Evolutionary conservation across 306 rosid genomes (phyloP), one percentile per base, ranked within the genome.

Genomic region (Ammopiptanthus mongolicus): DNA sequence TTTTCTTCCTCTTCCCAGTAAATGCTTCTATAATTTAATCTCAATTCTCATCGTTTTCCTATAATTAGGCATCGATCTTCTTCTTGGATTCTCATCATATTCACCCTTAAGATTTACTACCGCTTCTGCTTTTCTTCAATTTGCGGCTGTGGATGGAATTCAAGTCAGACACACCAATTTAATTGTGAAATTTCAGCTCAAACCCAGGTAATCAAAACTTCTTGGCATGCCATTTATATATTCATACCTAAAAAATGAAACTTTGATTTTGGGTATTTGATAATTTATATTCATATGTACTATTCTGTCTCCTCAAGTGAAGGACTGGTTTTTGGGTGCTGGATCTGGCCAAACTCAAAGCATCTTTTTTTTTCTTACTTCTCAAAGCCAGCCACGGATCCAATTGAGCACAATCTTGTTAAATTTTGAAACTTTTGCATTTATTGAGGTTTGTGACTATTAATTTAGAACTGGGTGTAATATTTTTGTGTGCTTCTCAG

Each of bases 181-280:
- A 2, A 2, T 68, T 67, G 67, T 56, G 33, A 34, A 10, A 67
- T 48, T 80, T 61, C 68, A 55, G 80, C 85, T 52, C 23, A 69
- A 42, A 47, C 79, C 63, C 84, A 80, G 92, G 90, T 81, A 76
- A 64, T 13, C 39, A 9, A 53, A 64, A 44, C 71, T 63, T 22
- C 46, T 61, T 52, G 7, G 0, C 18, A 22, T 12, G 17, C 37
- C 74, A 2, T n/a, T 6, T 56, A 10, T 12, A 6, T n/a, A n/a
- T n/a, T n/a, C n/a, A n/a, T 15, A 3, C 25, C 14, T 75, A 44
- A 75, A 75, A 28, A 39, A 46, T 23, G 19, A 11, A 69, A 69
- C 57, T 81, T 81, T 68, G 3, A 55, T 63, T 63, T 65, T 63
- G 72, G 52, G 60, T 5, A 14, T 14, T 44, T 34, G 13, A 39